phyloP scores from a whole-genome alignment of 2,329 filamentous ascomycete genomes.

The Diaporthe sp. region DNA sequence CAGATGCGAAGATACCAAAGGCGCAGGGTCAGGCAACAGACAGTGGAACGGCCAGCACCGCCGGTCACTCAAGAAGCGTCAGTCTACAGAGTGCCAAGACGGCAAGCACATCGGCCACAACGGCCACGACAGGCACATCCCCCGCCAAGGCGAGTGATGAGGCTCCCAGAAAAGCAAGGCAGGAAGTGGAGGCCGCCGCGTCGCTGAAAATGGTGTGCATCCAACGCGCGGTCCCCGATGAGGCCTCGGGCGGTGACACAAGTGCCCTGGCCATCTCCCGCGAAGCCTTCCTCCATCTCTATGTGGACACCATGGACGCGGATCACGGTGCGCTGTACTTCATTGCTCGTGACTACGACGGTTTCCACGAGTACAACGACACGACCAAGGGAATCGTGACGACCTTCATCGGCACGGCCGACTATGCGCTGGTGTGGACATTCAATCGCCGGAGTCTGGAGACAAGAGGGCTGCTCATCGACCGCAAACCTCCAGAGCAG shows the following conservation, averaged over 20 bases:
- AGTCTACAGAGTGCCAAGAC: slow-evolving; percentile 38
- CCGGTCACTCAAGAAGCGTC: slow-evolving; percentile 31
- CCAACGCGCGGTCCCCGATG: slow-evolving; percentile 21
- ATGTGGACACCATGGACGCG: slow-evolving; percentile 45
- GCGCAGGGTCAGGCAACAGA: not conserved
- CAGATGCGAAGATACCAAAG: slow-evolving; percentile 22
- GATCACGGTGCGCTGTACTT: slow-evolving; percentile 46
- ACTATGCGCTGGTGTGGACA: slow-evolving; percentile 47
- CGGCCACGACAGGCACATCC: slow-evolving; percentile 24
- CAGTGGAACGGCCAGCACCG: slow-evolving; percentile 13
- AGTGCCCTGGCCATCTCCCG: slow-evolving; percentile 45
- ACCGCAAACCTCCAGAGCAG: slow-evolving; percentile 41
- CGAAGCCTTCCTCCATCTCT: slow-evolving; percentile 45
- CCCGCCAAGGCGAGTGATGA: not conserved
- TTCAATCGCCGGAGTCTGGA: slow-evolving; percentile 42
- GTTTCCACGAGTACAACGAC: slow-evolving; percentile 46
- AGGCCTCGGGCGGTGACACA: not conserved
- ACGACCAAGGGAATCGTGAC: slow-evolving; percentile 41
- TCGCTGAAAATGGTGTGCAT: slow-evolving; percentile 42
- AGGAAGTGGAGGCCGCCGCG: slow-evolving; percentile 40
- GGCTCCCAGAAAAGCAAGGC: not conserved
- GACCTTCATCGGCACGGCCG: slow-evolving; percentile 46
- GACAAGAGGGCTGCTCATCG: slow-evolving; percentile 45
- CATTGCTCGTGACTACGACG: slow-evolving; percentile 47
- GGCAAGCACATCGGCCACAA: slow-evolving; percentile 3